Percentiles rank a stretch among this genome's conserved stretches.
Conservation (phyloP, 192 early-diverging fungal genomes). For the Coemansia sp. region DNA sequence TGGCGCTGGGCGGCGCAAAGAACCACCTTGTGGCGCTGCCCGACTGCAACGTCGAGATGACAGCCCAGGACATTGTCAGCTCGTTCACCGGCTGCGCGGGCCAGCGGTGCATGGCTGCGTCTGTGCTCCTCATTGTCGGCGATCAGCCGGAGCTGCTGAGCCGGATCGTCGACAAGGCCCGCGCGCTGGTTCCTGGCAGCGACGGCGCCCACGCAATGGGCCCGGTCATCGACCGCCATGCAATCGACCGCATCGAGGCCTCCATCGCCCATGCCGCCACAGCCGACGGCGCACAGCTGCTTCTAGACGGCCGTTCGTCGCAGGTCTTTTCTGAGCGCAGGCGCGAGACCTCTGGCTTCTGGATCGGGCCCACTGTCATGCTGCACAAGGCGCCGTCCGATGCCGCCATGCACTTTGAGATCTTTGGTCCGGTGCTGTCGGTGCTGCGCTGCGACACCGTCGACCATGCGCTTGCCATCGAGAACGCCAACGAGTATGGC, state of each 20-base stretch:
- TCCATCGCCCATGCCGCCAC: constrained; percentile 61
- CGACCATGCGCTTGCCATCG: constrained; percentile 70
- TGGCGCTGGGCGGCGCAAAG: constrained; percentile 72
- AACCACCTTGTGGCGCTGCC: constrained; percentile 80
- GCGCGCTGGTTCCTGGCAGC: constrained; percentile 57
- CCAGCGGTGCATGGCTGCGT: constrained; percentile 77
- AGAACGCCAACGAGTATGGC: constrained; percentile 70
- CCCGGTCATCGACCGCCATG: constrained; percentile 71
- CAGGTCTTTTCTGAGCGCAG: constrained; percentile 39
- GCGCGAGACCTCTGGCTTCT: constrained; percentile 58
- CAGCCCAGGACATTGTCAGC: constrained; percentile 73
- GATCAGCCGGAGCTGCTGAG: constrained; percentile 64
- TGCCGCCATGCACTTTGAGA: constrained; percentile 70
- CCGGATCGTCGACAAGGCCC: constrained; percentile 61
- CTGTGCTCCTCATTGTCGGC: constrained; percentile 71
- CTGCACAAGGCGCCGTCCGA: constrained; percentile 60
- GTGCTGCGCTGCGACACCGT: constrained; percentile 57
- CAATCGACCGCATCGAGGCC: constrained; percentile 61
- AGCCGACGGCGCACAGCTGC: constrained; percentile 57
- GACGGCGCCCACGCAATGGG: constrained; percentile 60
- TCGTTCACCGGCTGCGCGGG: constrained; percentile 78
- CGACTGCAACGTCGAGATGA: constrained; percentile 76
- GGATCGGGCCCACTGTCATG: constrained; percentile 74
- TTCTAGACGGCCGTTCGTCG: constrained; percentile 67
- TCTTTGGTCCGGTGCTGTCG: constrained; percentile 80